Evolutionary conservation across 768 basidiomycete genomes (phyloP).

Genomic region (Albatrellus ellisii): DNA sequence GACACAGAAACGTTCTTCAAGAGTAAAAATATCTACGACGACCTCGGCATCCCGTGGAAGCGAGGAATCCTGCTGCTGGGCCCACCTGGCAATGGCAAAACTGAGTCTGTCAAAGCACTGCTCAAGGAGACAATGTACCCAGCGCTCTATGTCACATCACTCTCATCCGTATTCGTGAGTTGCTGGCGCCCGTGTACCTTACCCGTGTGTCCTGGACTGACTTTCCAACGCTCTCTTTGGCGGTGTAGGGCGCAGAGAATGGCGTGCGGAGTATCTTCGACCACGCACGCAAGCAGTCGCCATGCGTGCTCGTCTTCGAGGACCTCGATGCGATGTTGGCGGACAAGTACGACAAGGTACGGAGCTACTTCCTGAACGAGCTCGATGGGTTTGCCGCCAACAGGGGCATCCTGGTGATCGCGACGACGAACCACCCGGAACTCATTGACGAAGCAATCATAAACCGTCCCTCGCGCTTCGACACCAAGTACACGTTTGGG

Average conservation of each 20-base stretch:
- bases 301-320: slow-evolving; percentile 26
- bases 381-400: slow-evolving; percentile 21
- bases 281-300: slow-evolving; percentile 21
- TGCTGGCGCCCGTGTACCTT: not conserved
- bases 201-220: too few species aligned
- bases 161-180: slow-evolving; percentile 20
- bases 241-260: slow-evolving; percentile 13
- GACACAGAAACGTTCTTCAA: slow-evolving; percentile 29
- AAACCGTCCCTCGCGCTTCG: slow-evolving; percentile 30
- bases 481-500: slow-evolving; percentile 29
- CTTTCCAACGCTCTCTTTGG: too few species aligned
- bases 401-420: slow-evolving; percentile 23
- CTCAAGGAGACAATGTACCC: slow-evolving; percentile 18
- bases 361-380: slow-evolving; percentile 32
- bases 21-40: slow-evolving; percentile 24
- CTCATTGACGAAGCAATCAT: slow-evolving; percentile 28
- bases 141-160: slow-evolving; percentile 29
- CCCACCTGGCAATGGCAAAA: slow-evolving; percentile 26
- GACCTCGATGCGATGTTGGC: slow-evolving; percentile 30
- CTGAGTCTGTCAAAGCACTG: slow-evolving; percentile 24
- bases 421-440: slow-evolving; percentile 24
- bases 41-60: slow-evolving; percentile 27
- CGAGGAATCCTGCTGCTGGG: slow-evolving; percentile 17
- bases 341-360: slow-evolving; percentile 22
- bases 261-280: slow-evolving; percentile 24